These are phyloP conservation scores for Termitomyces sp. DNA, from an alignment of 768 basidiomycete species.

Conservation along the genomic window DNA sequence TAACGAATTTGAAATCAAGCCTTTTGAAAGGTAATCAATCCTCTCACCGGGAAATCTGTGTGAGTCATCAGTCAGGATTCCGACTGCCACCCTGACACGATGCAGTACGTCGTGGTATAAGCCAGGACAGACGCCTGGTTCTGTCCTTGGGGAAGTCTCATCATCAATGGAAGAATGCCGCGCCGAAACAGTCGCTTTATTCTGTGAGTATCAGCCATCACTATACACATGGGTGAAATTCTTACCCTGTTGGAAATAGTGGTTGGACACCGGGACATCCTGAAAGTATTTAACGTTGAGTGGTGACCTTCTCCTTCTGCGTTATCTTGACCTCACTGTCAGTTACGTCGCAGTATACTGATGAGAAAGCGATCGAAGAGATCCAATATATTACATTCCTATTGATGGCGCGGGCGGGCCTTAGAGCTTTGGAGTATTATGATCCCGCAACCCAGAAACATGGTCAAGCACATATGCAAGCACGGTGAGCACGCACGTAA, in stretches of 20 bases:
- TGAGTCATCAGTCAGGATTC: slow-evolving; percentile 23
- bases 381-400: slow-evolving; percentile 80
- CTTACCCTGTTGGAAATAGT: slow-evolving; percentile 34
- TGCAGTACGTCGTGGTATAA: slow-evolving; percentile 81
- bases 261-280: slow-evolving; percentile 67
- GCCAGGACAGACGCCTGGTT: slow-evolving; percentile 77
- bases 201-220: slow-evolving; percentile 42
- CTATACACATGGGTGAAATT: neutral
- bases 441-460: slow-evolving; percentile 79
- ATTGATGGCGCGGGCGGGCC: slow-evolving; percentile 80
- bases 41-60: slow-evolving; percentile 74
- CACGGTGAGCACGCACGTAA: slow-evolving; percentile 48
- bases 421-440: slow-evolving; percentile 77
- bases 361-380: slow-evolving; percentile 65
- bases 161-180: slow-evolving; percentile 92
- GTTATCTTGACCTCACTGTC: neutral
- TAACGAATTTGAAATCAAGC: neutral
- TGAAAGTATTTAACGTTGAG: slow-evolving; percentile 75
- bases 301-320: neutral
- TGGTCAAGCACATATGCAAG: slow-evolving; percentile 90
- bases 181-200: slow-evolving; percentile 84
- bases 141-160: slow-evolving; percentile 81
- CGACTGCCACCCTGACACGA: neutral
- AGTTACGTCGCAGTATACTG: slow-evolving; percentile 45
- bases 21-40: slow-evolving; percentile 61